Evolutionary conservation across 306 rosid species (phyloP).

Genomic region (Begonia fuchsioides): DNA sequence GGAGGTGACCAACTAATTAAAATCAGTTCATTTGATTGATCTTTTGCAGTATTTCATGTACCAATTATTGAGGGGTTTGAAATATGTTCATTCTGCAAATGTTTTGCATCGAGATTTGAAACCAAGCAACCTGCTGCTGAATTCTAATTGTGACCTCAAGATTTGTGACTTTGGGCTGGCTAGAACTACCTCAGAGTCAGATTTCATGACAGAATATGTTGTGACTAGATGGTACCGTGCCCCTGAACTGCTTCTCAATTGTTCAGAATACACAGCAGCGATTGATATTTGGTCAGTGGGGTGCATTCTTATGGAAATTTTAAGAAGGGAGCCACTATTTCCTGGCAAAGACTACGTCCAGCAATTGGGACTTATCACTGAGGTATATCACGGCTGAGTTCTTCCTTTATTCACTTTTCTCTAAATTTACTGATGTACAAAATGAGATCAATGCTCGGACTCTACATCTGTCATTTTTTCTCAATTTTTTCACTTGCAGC

Average conservation of each 20-base stretch:
- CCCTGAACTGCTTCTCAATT: constrained; percentile 54
- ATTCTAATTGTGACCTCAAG: constrained; percentile 54
- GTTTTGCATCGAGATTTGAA: constrained; percentile 66
- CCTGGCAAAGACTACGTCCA: constrained; percentile 66
- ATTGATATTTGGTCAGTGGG: constrained; percentile 72
- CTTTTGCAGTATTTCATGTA: constrained; percentile 42
- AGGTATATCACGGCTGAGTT: constrained; percentile 21
- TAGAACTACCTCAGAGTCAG: constrained; percentile 61
- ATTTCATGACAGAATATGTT: constrained; percentile 65
- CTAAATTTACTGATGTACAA: neutral
- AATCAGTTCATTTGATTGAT: no score
- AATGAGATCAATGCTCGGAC: neutral
- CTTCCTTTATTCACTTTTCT: constrained; percentile 3
- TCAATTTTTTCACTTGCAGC: constrained; percentile 17
- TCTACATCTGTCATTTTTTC: neutral
- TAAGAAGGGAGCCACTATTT: constrained; percentile 51
- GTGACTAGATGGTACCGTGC: constrained; percentile 72
- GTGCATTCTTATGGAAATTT: constrained; percentile 53
- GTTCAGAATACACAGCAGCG: constrained; percentile 58
- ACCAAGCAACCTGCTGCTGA: constrained; percentile 55
- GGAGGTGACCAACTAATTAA: no score
- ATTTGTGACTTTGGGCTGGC: constrained; percentile 80
- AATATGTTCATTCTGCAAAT: constrained; percentile 58
- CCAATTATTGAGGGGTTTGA: constrained; percentile 54
- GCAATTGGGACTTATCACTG: constrained; percentile 49